Evolutionary conservation across 2,329 filamentous ascomycete species (phyloP), one percentile per base, ranked within the genome.

Genomic region (Trichoderma sp.): DNA sequence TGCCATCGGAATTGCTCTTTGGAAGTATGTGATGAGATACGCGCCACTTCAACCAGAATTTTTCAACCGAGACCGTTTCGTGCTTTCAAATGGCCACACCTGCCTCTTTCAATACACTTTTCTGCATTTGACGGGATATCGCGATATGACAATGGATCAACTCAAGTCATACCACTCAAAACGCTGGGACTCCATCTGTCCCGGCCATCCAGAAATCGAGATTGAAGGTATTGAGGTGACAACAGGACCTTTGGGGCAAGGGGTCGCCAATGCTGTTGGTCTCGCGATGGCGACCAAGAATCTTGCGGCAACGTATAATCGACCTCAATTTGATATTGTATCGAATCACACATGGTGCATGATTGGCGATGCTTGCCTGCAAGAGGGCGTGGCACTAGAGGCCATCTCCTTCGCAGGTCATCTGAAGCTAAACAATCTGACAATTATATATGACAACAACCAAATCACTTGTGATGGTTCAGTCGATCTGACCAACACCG

Each of bases 41-140:
- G 84, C 86, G 2, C 88, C 89, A 0, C 79, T 81, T n/a, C 85
- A 85, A 53, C 85, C 86, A 9, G 76, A 83, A 56, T 91, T 82
- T 78, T 90, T 90, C 82, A 89, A 91, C 77, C 83, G 89, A 43
- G 89, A 91, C 74, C 85, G 88, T 26, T 90, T 91, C 75, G 86
- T 91, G 7, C 82, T 91, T 12, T 90, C 88, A 26, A 91, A 90
- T 74, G 89, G 79, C n/a, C 87, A 88, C 74, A 83, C 85, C 1
- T 86, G 86, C 74, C 80, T 89, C 26, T 88, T 87, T 73, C 85
- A 87, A 71, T 89, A 89, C 77, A 77, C 80, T 0, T 85, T 89
- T 73, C 79, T 87, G 9, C 85, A 89, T 72, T 81, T 89, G 11
- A 80, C 81, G 1, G 87, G 87, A 60, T 88, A 87, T 79, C 83